phyloP scores from a whole-genome alignment of 1,284 basidiomycete species.

The Quambalaria eucalypti region DNA sequence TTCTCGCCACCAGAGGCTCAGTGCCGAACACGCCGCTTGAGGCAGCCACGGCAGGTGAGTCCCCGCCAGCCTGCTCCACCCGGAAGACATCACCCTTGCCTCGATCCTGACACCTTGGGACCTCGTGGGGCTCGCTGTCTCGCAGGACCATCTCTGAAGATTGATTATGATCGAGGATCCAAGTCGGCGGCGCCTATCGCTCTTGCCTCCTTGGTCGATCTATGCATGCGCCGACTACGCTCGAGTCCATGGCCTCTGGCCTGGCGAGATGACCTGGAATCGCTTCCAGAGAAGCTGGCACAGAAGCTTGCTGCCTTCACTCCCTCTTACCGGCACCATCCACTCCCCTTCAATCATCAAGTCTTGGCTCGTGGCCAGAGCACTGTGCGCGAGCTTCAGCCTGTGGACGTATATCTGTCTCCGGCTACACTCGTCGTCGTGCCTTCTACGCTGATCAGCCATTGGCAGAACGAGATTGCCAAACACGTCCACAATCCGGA shows the following conservation, averaged over 20 bases:
- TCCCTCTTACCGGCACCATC: background rate
- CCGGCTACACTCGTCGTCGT: conserved; percentile 16
- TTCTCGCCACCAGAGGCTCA: conserved; percentile 7
- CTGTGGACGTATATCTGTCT: conserved; percentile 7
- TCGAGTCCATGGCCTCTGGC: background rate
- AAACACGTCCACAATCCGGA: conserved; percentile 11
- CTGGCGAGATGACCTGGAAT: background rate
- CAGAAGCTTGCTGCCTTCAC: background rate
- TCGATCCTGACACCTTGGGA: too few species aligned
- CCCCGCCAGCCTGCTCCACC: background rate
- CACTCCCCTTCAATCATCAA: background rate
- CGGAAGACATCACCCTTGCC: background rate
- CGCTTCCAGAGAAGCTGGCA: background rate
- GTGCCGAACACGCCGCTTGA: conserved; percentile 6
- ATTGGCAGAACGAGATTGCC: conserved; percentile 16
- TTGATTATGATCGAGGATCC: too few species aligned
- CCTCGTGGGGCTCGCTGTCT: too few species aligned
- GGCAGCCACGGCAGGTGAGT: background rate
- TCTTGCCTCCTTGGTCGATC: too few species aligned
- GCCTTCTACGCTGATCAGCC: conserved; percentile 11
- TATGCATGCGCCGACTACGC: background rate
- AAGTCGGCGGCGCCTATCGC: too few species aligned
- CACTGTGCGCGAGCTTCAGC: background rate
- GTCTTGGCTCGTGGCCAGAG: too few species aligned
- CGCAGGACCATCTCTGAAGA: too few species aligned